A percentile compares a stretch with the other conserved stretches of the same genome.
Evolutionary conservation across 768 basidiomycete species (phyloP).

Genomic region (Auricularia auricula-judae): DNA sequence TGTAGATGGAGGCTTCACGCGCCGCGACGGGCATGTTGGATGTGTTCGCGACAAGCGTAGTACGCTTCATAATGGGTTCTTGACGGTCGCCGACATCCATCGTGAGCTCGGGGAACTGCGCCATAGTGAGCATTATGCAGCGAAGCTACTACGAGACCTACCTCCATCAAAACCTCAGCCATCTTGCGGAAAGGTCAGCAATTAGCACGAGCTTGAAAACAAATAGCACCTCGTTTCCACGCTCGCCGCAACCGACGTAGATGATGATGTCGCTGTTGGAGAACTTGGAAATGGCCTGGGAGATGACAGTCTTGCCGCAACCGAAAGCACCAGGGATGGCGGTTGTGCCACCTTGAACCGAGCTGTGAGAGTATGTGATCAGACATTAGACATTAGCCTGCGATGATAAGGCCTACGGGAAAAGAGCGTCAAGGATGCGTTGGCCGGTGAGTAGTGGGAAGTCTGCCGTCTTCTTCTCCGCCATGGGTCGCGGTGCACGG

Average conservation of each 20-base stretch:
- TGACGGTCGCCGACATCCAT: constrained; percentile 87
- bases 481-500: constrained; percentile 87
- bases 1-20: constrained; percentile 98
- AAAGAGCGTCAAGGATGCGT: constrained; percentile 91
- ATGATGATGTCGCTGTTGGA: constrained; percentile 99
- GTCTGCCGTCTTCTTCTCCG: constrained; percentile 92
- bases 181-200: constrained; percentile 33
- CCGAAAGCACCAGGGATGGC: constrained; percentile 99
- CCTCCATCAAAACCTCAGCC: constrained; percentile 99
- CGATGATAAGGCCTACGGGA: constrained; percentile 56
- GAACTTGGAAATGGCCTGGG: constrained; percentile 94
- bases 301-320: constrained; percentile 98
- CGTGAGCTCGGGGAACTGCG: constrained; percentile 76
- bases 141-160: constrained; percentile 19
- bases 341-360: constrained; percentile 92
- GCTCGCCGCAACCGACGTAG: constrained; percentile 98
- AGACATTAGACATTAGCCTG: neutral
- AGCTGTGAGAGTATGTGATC: constrained; percentile 32
- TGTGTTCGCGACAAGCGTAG: constrained; percentile 95
- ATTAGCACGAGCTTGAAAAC: constrained; percentile 2
- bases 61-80: constrained; percentile 99
- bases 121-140: constrained; percentile 5
- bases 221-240: constrained; percentile 71
- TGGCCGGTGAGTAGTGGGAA: constrained; percentile 91
- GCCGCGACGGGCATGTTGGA: constrained; percentile 99